Evolutionary conservation across 2,329 filamentous ascomycete species (phyloP).

Genomic region (Coniochaeta prunicola): DNA sequence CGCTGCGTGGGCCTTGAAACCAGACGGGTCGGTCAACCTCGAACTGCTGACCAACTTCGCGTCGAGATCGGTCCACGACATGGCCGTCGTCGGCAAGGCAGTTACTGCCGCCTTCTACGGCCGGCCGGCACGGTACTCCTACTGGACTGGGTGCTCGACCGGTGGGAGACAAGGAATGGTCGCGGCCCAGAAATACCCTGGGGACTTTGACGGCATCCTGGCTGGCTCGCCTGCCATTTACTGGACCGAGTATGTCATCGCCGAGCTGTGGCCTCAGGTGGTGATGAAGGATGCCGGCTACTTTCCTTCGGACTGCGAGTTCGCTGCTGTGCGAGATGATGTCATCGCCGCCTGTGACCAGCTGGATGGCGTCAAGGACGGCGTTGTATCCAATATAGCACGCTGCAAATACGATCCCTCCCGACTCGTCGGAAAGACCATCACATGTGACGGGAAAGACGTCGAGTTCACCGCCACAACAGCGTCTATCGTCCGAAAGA

Average conservation of each 20-base stretch:
- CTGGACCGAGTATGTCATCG: neutral
- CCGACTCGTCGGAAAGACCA: constrained; percentile 13
- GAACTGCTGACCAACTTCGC: constrained; percentile 1
- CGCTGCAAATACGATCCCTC: constrained; percentile 27
- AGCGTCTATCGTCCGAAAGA: constrained; percentile 8
- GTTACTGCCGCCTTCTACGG: constrained; percentile 19
- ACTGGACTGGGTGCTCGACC: constrained; percentile 41
- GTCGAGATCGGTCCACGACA: neutral
- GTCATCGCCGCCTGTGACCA: constrained; percentile 36
- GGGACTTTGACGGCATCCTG: constrained; percentile 42
- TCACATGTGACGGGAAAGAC: constrained; percentile 2
- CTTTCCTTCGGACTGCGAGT: constrained; percentile 3
- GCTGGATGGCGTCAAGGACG: constrained; percentile 34
- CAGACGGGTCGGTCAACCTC: neutral
- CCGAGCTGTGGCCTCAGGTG: constrained; percentile 24
- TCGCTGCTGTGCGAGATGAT: constrained; percentile 21
- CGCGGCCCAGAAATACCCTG: constrained; percentile 34
- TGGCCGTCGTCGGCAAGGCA: constrained; percentile 14
- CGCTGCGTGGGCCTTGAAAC: neutral
- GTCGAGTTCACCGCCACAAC: constrained; percentile 1
- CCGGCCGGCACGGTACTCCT: constrained; percentile 28
- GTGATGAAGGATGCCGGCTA: constrained; percentile 19
- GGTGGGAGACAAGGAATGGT: constrained; percentile 42
- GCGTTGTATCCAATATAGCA: constrained; percentile 29
- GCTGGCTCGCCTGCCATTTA: constrained; percentile 25